Evolutionary conservation across 768 basidiomycete genomes (phyloP), one percentile per base, ranked within the genome.

Genomic region (Suillus luteus): DNA sequence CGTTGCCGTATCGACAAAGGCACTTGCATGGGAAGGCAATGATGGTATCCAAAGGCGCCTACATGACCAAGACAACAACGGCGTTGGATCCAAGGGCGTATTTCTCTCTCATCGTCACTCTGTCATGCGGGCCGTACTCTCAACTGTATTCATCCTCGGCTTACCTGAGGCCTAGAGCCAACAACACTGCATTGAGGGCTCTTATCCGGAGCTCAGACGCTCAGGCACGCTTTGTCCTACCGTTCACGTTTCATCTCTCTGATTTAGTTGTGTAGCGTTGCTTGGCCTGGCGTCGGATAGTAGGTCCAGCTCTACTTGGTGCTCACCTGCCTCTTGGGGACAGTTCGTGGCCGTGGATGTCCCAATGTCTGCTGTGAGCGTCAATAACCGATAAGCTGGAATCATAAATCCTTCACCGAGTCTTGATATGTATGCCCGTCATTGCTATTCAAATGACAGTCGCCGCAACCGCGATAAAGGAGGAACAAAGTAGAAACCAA

Each of bases 71-170:
- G 78, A 84, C 62, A 80, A 83, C 61, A 83, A 85, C 62, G 77
- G 73, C 6, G 80, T 83, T 33, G 83, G 83, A 8, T 85, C 85
- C 72, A 86, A 85, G 76, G 79, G 85, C 81, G 14, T 19, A 69
- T 66, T 17, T 3, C 31, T 46, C 12, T 15, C 11, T 35, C 11
- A 31, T 58, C 35, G 6, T 57, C 15, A 24, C 41, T 49, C 19
- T 10, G 19, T 61, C 8, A 6, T 54, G 12, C 8, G 35, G 9
- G 22, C 48, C 9, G 55, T 61, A 19, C 41, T 48, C 17, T 35
- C 57, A 81, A 78, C 79, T 10, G 70, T 85, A 49, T 78, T 82
- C 67, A 79, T 86, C 61, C 80, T 83, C 33, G 83, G 79, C 3
- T 71, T 86, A 19, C 72, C 74, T 59, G 83, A 86, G 69, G 82